Base-by-base conservation (phyloP, 2,329 filamentous ascomycete species). In the Botrytis hyacinthi region DNA sequence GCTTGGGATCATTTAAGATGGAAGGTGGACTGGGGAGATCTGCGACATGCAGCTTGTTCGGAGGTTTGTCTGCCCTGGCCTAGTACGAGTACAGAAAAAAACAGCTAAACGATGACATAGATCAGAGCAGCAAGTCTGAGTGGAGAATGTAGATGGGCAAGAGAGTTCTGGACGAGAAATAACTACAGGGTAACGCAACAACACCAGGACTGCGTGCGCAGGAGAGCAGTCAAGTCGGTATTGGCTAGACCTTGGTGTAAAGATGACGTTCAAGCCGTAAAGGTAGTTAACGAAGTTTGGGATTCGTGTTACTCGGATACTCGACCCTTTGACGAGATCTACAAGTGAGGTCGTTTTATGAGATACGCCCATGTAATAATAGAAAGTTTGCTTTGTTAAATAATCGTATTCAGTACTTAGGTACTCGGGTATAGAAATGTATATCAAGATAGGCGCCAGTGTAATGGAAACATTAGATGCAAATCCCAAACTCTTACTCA, bases 271-370 rank as follows among this genome's bases (percentile, higher is more conserved):
- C 93, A 98, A 78, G 96, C 96, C 6, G 88, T 90, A 70, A 93
- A 92, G 84, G 91, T 97, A 40, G 94, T 99, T 73, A 96, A 98
- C 83, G 92, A 97, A 83, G 96, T 99, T n/a, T 99, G 95, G 94
- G 95, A 97, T 78, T 98, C 94, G 79, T 99, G 96, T 83, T 99
- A 97, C 82, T 86, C 89, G 70, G 96, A 99, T 83, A 98, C 95
- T 6, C 87, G 96, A 80, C 96, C 96, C 3, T 99, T 99, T 83
- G 94, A 98, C 82, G 95, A 98, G 82, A 94, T 99, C 71, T 99
- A 97, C 82, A 91, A 93, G 82, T 95, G 82, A 84, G 65, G 54
- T 76, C 73, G 48, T 51, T 54, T 42, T 73, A 54, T 54, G 29
- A 46, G 22, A 67, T 54, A 71, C 40, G 40, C 26, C 44, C 44